Conservation (phyloP, 1,284 basidiomycete genomes). For the Xerocomus nothofagi region DNA sequence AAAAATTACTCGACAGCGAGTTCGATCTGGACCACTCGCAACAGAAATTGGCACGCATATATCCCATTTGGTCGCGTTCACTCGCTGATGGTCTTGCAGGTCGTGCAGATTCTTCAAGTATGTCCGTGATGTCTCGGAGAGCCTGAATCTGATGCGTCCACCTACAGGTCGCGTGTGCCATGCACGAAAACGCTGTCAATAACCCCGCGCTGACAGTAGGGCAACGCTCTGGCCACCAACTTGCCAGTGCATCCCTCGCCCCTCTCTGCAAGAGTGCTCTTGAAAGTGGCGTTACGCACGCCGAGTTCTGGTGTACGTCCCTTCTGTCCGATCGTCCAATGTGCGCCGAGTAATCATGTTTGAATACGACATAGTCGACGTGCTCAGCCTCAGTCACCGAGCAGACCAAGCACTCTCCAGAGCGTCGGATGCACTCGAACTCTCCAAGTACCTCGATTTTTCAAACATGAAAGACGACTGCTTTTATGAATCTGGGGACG, state of each 20-base stretch:
- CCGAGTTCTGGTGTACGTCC: slow-evolving; percentile 20
- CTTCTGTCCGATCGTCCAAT: not conserved
- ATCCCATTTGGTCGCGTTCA: not conserved
- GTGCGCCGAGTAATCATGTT: not conserved
- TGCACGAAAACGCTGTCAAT: slow-evolving; percentile 28
- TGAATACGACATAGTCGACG: slow-evolving; percentile 14
- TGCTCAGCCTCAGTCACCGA: not conserved
- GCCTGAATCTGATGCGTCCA: slow-evolving; percentile 1
- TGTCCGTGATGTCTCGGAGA: not conserved
- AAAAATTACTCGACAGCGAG: slow-evolving; percentile 14
- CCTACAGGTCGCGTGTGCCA: slow-evolving; percentile 21
- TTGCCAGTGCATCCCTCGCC: slow-evolving; percentile 12
- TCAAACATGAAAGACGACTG: not conserved
- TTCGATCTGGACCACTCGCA: slow-evolving; percentile 6
- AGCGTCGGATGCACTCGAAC: slow-evolving; percentile 5
- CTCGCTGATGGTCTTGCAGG: slow-evolving; percentile 13
- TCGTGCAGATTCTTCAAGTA: slow-evolving; percentile 25
- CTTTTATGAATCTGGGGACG: not conserved
- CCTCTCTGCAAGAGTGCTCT: slow-evolving; percentile 13
- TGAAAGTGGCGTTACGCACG: not conserved
- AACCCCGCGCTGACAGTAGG: slow-evolving; percentile 9
- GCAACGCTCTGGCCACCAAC: slow-evolving; percentile 10
- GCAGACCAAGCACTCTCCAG: slow-evolving; percentile 7
- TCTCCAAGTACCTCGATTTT: slow-evolving; percentile 8
- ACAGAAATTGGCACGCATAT: slow-evolving; percentile 13